Conservation (phyloP, 140 eudicot species). For the Ambrosia hybrid region DNA sequence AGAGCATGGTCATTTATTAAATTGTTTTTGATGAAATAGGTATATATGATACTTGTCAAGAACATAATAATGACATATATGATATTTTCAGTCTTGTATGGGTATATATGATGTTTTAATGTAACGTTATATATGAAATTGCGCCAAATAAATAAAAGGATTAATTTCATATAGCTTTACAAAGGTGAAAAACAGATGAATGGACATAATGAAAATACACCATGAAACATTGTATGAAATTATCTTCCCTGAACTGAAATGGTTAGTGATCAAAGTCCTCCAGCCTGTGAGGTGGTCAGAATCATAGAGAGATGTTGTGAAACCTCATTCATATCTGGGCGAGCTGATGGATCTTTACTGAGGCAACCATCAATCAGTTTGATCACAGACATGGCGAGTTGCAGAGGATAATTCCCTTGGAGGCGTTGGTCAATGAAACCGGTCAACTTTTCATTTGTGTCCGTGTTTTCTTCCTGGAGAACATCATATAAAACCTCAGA, state of each 20-base stretch:
- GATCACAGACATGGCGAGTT: conserved; percentile 47
- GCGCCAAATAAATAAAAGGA: no score
- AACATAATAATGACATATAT: no score
- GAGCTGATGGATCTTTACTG: conserved; percentile 61
- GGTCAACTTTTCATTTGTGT: conserved; percentile 43
- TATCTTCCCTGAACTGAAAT: conserved; percentile 38
- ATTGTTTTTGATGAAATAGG: no score
- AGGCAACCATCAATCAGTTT: conserved; percentile 58
- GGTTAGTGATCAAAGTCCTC: conserved; percentile 45
- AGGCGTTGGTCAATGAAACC: conserved; percentile 60
- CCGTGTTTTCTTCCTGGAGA: no score
- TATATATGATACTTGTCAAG: no score
- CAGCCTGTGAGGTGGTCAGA: conserved; percentile 46
- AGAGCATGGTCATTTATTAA: no score
- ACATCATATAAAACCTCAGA: no score
- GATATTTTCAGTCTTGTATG: no score
- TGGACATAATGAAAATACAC: neutral
- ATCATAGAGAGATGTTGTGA: conserved; percentile 61
- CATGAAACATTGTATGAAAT: conserved; percentile 18
- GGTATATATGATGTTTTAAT: no score
- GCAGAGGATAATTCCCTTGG: conserved; percentile 56
- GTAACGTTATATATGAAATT: no score
- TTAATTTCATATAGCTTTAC: no score
- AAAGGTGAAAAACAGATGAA: conserved; percentile 23
- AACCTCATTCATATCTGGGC: conserved; percentile 79